Base-by-base conservation (phyloP, 2,329 filamentous ascomycete species). In the Nigrospora sphaerica region DNA sequence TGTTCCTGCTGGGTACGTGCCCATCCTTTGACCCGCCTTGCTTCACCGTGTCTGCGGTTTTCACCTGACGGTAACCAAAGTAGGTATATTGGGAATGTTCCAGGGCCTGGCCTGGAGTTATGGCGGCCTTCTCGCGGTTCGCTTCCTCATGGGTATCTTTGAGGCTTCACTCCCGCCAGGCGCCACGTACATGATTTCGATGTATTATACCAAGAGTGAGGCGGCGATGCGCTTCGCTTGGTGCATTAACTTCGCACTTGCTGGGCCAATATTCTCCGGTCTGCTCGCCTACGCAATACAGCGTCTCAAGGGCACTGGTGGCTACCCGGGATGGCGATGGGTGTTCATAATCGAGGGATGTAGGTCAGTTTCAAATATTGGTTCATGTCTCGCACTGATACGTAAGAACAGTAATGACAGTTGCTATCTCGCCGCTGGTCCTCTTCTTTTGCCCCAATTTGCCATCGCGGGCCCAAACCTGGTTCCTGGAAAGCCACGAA, bases 71-170 rank as follows among this genome's bases (percentile, higher is more conserved):
- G 18, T 37, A 12, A 39, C 39, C 42, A 36, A 32, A 11, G 13
- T 48, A 70, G 69, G 67, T 2, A 53, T 71, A 16, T 51, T 72
- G 12, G 67, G 67, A 1, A 61, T 69, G 52, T 71, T 67, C 28
- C 66, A 70, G 49, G 70, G 69, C 1, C 47, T 71, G 3, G 68
- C 66, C 0, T 40, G 52, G 23, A 66, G 59, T 32, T 72, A 70
- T 32, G 58, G 57, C 16, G 68, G 67, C 3, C 57, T 70, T 35
- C 51, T 62, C 42, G 49, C 50, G 35, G 37, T 58, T 38, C 58
- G 62, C 32, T 56, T 95, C 49, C 70, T 95, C 32, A 89, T 91
- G 70, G 82, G 85, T 45, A 78, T 86, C 4, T 95, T 95, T 57
- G 89, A 95, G 45, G 51, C 54, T 12, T 49, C 52, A 10, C 59